Base-by-base conservation (phyloP, 1,284 basidiomycete genomes). In the Exsudoporus floridanus region DNA sequence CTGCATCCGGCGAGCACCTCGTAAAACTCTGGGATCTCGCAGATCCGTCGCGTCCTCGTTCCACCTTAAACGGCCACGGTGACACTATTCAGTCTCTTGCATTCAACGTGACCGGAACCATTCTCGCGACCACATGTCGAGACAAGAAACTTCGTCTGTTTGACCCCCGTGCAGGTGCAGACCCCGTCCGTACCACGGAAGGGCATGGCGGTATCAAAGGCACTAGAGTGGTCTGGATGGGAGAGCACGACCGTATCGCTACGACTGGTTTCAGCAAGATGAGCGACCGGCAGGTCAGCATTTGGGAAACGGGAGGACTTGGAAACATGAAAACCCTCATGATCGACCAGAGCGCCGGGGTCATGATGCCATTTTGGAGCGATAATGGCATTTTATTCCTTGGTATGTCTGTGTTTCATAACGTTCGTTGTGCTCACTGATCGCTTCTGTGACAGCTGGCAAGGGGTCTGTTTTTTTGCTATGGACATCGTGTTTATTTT, bases 281-380 rank as follows among this genome's bases (percentile, higher is more conserved):
- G 88, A 92, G 90, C 44, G 93, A 97, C 70, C 81, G 95, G 10
- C 94, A 98, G 72, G 79, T 95, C 52, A 81, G 80, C 54, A 74
- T 98, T 38, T 96, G 93, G 93, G 92, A 96, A 65, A 83, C 88
- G 1, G 80, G 83, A 4, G 78, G 82, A 19, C 70, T 96, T 53
- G 76, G 69, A 42, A 90, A 83, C 67, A 62, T 94, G 60, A 93
- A 93, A 75, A 92, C 83, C 53, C 76, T 84, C 50, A 80, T 78
- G 21, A 77, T 96, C 56, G 94, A 97, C 72, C 92, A 94, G 70
- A 90, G 88, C 50, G 84, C 92, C 23, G 95, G 96, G 45, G 92
- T 98, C 36, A 73, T 97, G 48, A 98, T 98, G 93, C 96, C 96
- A 1, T 98, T 96, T 84, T 99, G 92, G 86, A 86, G 84, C 43